phyloP scores from a whole-genome alignment of 1,284 basidiomycete genomes.

The Gymnopus androsaceus region DNA sequence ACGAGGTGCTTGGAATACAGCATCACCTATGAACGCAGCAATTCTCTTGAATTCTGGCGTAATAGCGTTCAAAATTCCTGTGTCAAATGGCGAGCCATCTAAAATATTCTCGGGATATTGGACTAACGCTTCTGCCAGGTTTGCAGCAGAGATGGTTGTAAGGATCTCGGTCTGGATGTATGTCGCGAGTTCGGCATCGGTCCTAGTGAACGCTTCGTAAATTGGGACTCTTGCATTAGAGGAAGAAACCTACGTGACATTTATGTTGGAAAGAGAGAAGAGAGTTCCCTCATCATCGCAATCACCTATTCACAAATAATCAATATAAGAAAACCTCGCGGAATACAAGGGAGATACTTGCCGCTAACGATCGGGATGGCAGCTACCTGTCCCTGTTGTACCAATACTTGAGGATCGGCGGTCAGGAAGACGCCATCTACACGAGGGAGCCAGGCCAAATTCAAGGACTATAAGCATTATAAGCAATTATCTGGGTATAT shows the following conservation, averaged over 20 bases:
- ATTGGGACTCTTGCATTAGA: background rate
- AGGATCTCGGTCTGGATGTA: conserved; percentile 39
- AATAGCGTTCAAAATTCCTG: conserved; percentile 44
- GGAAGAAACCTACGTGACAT: conserved; percentile 39
- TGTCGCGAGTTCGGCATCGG: conserved; percentile 34
- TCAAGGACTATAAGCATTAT: conserved; percentile 33
- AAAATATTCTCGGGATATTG: conserved; percentile 46
- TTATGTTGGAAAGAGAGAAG: conserved; percentile 44
- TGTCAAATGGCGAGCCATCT: conserved; percentile 54
- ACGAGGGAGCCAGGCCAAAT: conserved; percentile 48
- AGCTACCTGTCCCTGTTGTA: conserved; percentile 43
- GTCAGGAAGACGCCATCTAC: conserved; percentile 54
- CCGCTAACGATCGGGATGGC: conserved; percentile 50
- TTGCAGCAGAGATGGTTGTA: conserved; percentile 27
- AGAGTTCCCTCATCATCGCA: conserved; percentile 58
- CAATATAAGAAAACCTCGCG: background rate
- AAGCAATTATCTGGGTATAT: background rate
- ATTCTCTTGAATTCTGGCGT: conserved; percentile 56
- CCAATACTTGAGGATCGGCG: conserved; percentile 40
- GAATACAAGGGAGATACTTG: conserved; percentile 17
- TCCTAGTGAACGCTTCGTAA: conserved; percentile 29
- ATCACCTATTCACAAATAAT: conserved; percentile 30
- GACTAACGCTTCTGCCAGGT: conserved; percentile 34
- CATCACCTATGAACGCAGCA: conserved; percentile 53
- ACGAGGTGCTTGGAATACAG: conserved; percentile 56